A percentile compares a stretch with the other conserved stretches of the same genome.
Conservation (phyloP, 176 grass and related monocot species). For the Cenchrus fungigraminus region DNA sequence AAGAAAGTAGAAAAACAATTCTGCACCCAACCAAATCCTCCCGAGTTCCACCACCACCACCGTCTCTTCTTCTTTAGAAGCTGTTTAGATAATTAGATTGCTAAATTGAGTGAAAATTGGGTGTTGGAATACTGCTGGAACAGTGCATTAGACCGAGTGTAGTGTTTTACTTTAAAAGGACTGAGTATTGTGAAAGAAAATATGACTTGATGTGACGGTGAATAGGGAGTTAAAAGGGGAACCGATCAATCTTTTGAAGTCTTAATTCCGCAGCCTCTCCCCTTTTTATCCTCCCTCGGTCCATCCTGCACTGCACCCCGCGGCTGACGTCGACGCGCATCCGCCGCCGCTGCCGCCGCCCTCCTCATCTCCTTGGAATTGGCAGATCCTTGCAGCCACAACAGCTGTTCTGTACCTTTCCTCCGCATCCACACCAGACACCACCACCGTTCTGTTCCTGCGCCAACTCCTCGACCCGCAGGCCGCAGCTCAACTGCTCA, state of each 20-base stretch:
- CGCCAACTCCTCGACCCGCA: background rate
- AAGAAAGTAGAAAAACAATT: background rate
- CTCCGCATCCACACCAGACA: background rate
- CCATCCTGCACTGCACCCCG: background rate
- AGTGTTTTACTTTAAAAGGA: no score
- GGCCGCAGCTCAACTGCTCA: no score
- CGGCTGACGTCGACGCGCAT: conserved; percentile 45
- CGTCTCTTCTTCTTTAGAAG: no score
- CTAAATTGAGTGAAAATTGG: no score
- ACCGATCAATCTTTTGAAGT: background rate
- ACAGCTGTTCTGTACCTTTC: background rate
- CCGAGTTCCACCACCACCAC: background rate
- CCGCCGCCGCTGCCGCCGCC: conserved; percentile 1
- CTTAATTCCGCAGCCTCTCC: background rate
- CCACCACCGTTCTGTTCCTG: background rate
- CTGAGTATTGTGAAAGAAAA: no score
- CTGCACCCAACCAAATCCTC: background rate
- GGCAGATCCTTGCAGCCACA: background rate
- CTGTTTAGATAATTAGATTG: no score
- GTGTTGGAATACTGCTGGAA: no score
- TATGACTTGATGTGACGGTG: no score
- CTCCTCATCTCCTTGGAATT: conserved; percentile 5
- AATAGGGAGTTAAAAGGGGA: no score
- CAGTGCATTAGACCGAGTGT: no score
- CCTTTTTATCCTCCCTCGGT: background rate